Base-by-base conservation (phyloP, 257 asterid genomes). In the Rehmannia glutinosa region DNA sequence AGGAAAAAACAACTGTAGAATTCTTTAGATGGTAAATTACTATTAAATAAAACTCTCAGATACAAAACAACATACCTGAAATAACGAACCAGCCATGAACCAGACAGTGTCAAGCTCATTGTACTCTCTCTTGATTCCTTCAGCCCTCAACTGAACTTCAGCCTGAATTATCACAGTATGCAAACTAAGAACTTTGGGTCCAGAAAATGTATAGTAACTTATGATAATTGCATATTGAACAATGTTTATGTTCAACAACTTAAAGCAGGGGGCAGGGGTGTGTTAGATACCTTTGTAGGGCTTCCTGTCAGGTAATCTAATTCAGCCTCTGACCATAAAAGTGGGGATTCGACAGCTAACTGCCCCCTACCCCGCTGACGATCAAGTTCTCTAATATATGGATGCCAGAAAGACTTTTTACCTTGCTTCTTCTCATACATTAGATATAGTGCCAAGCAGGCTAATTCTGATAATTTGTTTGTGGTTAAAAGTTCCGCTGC, bases 391-490 rank as follows among this genome's bases (percentile, higher is more conserved):
- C 76, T 85, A 41, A 91, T 94, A 72, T 88, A 94, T 7, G 97
- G 96, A 67, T 91, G 80, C 99, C 99, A 94, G 78, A 91, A 85
- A 32, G 99, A 94, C 80, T 80, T 76, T 77, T 87, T 91, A 30
- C 97, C 96, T 82, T 94, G 97, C 74, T 94, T 91, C 94, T 94
- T 94, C 83, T 94, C 99, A 73, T 94, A 88, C 99, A 94, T 94
- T n/a, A 94, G 83, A 75, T 94, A 91, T 33, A 91, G 80, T 4
- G 97, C 99, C 84, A 94, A 75, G 75, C 99, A 94, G 54, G 97
- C 99, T 60, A 94, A 70, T 81, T 94, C 99, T 65, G 98, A 94
- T 75, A 94, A 83, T 64, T 94, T 88, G 85, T 85, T 91, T 30
- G 99, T 94, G 74, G 99, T 94, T 66, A 94, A 76, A 62, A 91